phyloP scores from a whole-genome alignment of 768 basidiomycete genomes.

The Macrolepiota albuminosa region DNA sequence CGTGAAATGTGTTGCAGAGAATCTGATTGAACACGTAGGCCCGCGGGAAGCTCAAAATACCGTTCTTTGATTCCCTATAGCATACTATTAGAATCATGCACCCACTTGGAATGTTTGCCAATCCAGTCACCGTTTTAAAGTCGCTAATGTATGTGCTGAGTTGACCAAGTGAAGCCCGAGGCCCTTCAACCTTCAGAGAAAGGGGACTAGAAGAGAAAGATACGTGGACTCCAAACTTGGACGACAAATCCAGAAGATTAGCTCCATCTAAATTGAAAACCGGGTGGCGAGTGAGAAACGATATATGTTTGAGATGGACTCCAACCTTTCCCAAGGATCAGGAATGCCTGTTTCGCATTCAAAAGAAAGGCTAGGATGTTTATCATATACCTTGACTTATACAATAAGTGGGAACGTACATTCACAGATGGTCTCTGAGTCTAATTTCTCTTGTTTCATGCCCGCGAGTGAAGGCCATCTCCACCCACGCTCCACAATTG shows the following conservation, averaged over 20 bases:
- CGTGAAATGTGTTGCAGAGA: conserved; percentile 66
- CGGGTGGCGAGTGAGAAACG: background rate
- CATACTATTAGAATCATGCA: conserved; percentile 3
- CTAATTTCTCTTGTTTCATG: conserved; percentile 44
- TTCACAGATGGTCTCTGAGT: conserved; percentile 42
- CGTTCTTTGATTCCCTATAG: conserved; percentile 36
- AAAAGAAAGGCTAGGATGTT: conserved; percentile 46
- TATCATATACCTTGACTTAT: background rate
- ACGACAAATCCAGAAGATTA: conserved; percentile 56
- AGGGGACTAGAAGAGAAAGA: conserved; percentile 54
- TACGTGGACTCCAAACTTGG: conserved; percentile 55
- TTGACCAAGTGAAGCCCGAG: conserved; percentile 45
- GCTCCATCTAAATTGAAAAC: conserved; percentile 52
- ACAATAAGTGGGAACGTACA: conserved; percentile 31
- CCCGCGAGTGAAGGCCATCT: conserved; percentile 58
- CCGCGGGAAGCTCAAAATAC: conserved; percentile 38
- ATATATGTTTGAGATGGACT: background rate
- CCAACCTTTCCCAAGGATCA: conserved; percentile 69
- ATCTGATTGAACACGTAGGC: conserved; percentile 36
- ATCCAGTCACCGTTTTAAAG: conserved; percentile 43
- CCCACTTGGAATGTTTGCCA: background rate
- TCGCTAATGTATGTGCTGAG: conserved; percentile 40
- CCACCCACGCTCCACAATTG: conserved; percentile 65
- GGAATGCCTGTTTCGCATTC: conserved; percentile 55
- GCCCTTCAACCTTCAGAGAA: conserved; percentile 54